These are phyloP conservation scores for Irpex sp. DNA, from an alignment of 1,284 basidiomycete species.

Conservation along the genomic window DNA sequence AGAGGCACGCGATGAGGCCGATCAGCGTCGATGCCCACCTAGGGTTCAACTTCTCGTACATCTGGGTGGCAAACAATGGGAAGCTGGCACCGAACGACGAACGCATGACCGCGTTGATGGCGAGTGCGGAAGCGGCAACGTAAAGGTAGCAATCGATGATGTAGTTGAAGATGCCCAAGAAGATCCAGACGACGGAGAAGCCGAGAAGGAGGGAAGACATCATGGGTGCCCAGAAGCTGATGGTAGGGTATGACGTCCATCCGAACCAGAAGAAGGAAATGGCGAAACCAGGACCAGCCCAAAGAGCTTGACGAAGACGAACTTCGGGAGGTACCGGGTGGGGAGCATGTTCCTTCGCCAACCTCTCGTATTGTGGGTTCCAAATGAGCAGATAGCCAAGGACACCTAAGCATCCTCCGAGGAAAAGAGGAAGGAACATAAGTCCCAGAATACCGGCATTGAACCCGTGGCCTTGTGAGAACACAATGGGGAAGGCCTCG, in stretches of 20 bases:
- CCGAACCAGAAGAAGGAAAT: constrained; percentile 41
- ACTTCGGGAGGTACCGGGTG: constrained; percentile 40
- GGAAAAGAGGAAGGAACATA: constrained; percentile 41
- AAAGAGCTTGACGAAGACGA: constrained; percentile 37
- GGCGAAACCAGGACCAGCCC: constrained; percentile 37
- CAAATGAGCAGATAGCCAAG: constrained; percentile 24
- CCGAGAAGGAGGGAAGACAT: constrained; percentile 25
- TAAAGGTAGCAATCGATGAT: constrained; percentile 34
- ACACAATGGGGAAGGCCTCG: constrained; percentile 31
- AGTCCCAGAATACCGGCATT: constrained; percentile 36
- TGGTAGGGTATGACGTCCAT: constrained; percentile 34
- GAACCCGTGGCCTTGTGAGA: constrained; percentile 29
- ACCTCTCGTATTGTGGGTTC: constrained; percentile 26
- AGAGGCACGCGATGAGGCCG: constrained; percentile 23
- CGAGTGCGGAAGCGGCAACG: constrained; percentile 34
- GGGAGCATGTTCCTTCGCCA: constrained; percentile 30
- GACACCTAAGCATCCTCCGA: constrained; percentile 27
- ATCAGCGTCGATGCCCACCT: constrained; percentile 31
- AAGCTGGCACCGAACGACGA: constrained; percentile 33
- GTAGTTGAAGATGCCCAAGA: constrained; percentile 33
- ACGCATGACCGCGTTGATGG: constrained; percentile 31
- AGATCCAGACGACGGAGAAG: constrained; percentile 25
- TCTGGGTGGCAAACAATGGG: constrained; percentile 33
- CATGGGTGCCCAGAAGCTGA: constrained; percentile 29
- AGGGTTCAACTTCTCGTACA: constrained; percentile 29